Evolutionary conservation across 1,284 basidiomycete genomes (phyloP), one percentile per base, ranked within the genome.

Genomic region (Ceratobasidium sp.): DNA sequence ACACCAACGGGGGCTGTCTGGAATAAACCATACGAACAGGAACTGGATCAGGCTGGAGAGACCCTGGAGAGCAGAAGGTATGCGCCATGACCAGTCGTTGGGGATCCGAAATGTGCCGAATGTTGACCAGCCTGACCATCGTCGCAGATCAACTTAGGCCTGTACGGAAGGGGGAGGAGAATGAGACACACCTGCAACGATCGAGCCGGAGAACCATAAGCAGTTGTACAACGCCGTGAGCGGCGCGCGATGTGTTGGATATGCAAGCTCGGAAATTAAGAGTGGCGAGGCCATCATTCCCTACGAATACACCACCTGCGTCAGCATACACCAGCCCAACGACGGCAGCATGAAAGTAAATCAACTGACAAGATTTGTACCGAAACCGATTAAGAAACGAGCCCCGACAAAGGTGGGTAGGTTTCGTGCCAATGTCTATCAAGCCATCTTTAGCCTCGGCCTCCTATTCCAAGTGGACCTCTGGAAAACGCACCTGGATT

Each of bases 321-420:
- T 71, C 30, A 59, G 68, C 68, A 16, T 71, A 44, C n/a, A 50
- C 27, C 44, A 16, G 2, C 0, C n/a, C n/a, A 3, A 3, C 50
- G 35, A 35, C 16, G 52, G 2, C n/a, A n/a, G n/a, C n/a, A n/a
- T n/a, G n/a, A n/a, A 18, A n/a, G 16, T 50, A 10, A 10, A 35
- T 4, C 23, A 10, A 62, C 70, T 73, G 18, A 92, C 92, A 81
- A 94, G 92, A 5, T 91, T 91, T 64, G 93, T 86, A 77, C 94
- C 94, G 82, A 94, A 93, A 70, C 94, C 94, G 80, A 95, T 92
- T 79, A 94, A 85, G 86, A 93, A 93, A 80, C 92, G 89, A 82
- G 92, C 90, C 79, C 90, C 92, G 81, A 95, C 93, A 86, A 78
- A 73, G 12, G 57, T 62, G 16, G 38, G 59, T 41, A 73, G 23